Percentiles rank a stretch among this genome's conserved stretches.
These are phyloP conservation scores for Ordospora pajunii DNA, from an alignment of 371 early-diverging fungal species.

Conservation along the genomic window DNA sequence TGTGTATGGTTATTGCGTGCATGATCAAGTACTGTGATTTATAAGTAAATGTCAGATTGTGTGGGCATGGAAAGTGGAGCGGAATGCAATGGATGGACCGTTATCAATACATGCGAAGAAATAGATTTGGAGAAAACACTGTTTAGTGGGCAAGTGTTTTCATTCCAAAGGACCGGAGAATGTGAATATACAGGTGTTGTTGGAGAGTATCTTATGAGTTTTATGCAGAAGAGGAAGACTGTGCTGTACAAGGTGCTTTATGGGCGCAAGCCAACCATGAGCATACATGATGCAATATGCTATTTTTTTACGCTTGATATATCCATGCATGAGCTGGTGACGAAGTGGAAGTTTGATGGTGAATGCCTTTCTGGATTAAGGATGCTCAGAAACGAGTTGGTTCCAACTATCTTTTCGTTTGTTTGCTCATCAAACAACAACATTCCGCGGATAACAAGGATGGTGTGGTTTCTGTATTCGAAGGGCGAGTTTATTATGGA, in stretches of 20 bases:
- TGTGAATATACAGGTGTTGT: conserved; percentile 31
- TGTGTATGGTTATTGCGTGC: too few relatives aligned
- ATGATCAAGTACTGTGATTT: too few relatives aligned
- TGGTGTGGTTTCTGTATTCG: conserved; percentile 65
- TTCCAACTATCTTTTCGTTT: conserved; percentile 77
- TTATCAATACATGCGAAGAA: conserved; percentile 5
- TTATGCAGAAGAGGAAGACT: conserved; percentile 18
- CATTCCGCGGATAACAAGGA: conserved; percentile 74
- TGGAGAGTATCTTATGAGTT: conserved; percentile 9
- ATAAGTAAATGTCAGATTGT: too few relatives aligned
- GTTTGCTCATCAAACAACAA: conserved; percentile 91
- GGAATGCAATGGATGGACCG: conserved; percentile 8
- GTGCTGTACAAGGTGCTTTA: conserved; percentile 22
- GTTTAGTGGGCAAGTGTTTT: conserved; percentile 57
- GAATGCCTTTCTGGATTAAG: conserved; percentile 28
- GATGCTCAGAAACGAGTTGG: conserved; percentile 67
- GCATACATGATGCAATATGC: conserved; percentile 47
- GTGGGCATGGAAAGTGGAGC: too few relatives aligned
- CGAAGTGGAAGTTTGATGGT: conserved; percentile 64
- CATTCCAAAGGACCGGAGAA: conserved; percentile 30
- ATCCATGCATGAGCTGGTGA: conserved; percentile 64
- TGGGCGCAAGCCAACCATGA: neutral
- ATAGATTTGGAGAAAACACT: conserved; percentile 47
- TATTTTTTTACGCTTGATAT: conserved; percentile 72
- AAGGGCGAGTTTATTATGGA: conserved; percentile 12